These are phyloP conservation scores for Phaffomyces antillensis DNA, from an alignment of 805 yeast species.

Conservation along the genomic window DNA sequence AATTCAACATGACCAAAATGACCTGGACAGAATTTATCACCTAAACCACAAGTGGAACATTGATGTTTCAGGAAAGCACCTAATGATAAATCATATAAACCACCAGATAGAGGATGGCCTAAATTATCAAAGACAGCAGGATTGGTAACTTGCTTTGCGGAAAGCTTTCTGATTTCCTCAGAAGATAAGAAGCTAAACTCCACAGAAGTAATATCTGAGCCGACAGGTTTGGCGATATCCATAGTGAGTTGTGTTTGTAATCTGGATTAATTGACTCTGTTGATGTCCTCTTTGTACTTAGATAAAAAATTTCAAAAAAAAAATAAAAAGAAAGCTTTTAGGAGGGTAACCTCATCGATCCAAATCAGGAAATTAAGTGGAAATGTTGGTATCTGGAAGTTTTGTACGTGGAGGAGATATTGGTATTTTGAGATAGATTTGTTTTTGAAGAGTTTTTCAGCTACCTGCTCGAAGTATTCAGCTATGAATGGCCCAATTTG, in stretches of 20 bases:
- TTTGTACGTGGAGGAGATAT: too few species aligned
- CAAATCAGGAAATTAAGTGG: background rate
- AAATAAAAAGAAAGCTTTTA: background rate
- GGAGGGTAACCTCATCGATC: slow-evolving; percentile 15
- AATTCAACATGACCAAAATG: slow-evolving; percentile 97
- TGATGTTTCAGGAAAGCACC: slow-evolving; percentile 89
- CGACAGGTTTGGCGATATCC: slow-evolving; percentile 97
- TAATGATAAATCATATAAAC: slow-evolving; percentile 87
- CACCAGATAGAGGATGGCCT: slow-evolving; percentile 93
- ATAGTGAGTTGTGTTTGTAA: slow-evolving; percentile 30
- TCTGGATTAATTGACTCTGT: too few species aligned
- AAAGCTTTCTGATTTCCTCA: slow-evolving; percentile 74
- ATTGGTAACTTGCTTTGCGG: slow-evolving; percentile 92
- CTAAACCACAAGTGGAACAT: slow-evolving; percentile 92
- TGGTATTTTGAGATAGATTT: too few species aligned
- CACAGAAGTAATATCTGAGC: slow-evolving; percentile 86
- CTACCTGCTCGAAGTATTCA: too few species aligned
- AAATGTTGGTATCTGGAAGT: background rate
- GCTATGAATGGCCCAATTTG: too few species aligned
- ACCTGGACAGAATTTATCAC: slow-evolving; percentile 93
- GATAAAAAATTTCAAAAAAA: background rate
- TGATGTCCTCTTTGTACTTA: background rate
- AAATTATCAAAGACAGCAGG: slow-evolving; percentile 94
- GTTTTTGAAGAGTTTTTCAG: too few species aligned
- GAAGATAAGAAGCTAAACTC: slow-evolving; percentile 84